These are phyloP conservation scores for Alternaria novae-zelandiae DNA, from an alignment of 2,329 filamentous ascomycete species.

Conservation along the genomic window DNA sequence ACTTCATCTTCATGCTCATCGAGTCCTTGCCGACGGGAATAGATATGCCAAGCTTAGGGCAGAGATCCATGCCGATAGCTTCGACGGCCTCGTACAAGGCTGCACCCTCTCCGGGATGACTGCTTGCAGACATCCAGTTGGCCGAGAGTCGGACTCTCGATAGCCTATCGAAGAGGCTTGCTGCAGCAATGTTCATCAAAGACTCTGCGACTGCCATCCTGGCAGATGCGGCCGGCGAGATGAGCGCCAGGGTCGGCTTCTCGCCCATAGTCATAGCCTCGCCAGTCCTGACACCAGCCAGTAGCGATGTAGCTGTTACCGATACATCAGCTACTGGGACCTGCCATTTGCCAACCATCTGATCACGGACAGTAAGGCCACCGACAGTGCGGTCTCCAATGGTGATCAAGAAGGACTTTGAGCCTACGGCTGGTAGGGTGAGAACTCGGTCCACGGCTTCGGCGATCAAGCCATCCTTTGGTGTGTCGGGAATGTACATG, in stretches of 20 bases:
- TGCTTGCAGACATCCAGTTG: slow-evolving; percentile 99
- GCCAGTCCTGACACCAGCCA: slow-evolving; percentile 74
- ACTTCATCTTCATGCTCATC: slow-evolving; percentile 98
- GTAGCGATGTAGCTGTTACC: slow-evolving; percentile 84
- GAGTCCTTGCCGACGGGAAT: slow-evolving; percentile 99
- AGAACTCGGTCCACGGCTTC: slow-evolving; percentile 84
- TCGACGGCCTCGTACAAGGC: slow-evolving; percentile 92
- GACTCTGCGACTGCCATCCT: slow-evolving; percentile 96
- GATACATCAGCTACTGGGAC: slow-evolving; percentile 92
- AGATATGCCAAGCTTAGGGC: slow-evolving; percentile 85
- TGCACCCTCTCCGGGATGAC: slow-evolving; percentile 89
- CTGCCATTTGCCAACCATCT: slow-evolving; percentile 97
- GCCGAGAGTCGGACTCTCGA: slow-evolving; percentile 85
- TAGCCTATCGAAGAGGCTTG: slow-evolving; percentile 73
- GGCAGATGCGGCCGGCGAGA: slow-evolving; percentile 87
- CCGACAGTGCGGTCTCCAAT: slow-evolving; percentile 94
- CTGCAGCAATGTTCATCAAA: slow-evolving; percentile 89
- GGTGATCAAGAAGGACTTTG: slow-evolving; percentile 95
- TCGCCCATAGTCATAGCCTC: slow-evolving; percentile 99
- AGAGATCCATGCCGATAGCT: slow-evolving; percentile 90
- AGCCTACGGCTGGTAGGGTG: slow-evolving; percentile 87
- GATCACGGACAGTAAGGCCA: slow-evolving; percentile 85
- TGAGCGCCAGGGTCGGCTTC: slow-evolving; percentile 85
- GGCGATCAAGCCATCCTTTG: slow-evolving; percentile 60
- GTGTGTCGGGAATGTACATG: slow-evolving; percentile 66